Evolutionary conservation across 768 basidiomycete species (phyloP).

Genomic region (Paxillus rubicundulus): DNA sequence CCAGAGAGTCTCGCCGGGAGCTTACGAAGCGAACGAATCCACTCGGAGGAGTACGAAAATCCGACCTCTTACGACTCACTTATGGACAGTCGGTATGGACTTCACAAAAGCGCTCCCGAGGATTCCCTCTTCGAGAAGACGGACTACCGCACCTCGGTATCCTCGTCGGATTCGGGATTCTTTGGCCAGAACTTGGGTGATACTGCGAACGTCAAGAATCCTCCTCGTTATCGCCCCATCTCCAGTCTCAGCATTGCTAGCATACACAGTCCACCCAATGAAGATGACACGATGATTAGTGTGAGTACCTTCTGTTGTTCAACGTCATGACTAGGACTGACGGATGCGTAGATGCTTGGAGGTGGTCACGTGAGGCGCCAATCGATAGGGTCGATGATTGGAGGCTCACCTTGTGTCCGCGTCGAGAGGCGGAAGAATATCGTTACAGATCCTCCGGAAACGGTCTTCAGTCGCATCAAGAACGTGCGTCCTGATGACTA

Average conservation of each 20-base stretch:
- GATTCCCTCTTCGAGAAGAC: slow-evolving; percentile 69
- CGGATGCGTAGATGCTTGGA: slow-evolving; percentile 63
- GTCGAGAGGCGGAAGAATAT: slow-evolving; percentile 62
- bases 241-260: slow-evolving; percentile 57
- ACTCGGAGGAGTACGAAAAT: slow-evolving; percentile 22
- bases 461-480: slow-evolving; percentile 39
- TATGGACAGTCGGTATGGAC: slow-evolving; percentile 48
- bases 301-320: slow-evolving; percentile 38
- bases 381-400: slow-evolving; percentile 63
- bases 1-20: slow-evolving; percentile 38
- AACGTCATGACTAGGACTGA: slow-evolving; percentile 8
- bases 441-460: slow-evolving; percentile 21
- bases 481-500: slow-evolving; percentile 7
- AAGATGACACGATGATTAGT: slow-evolving; percentile 82
- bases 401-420: slow-evolving; percentile 67
- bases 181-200: slow-evolving; percentile 41
- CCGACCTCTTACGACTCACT: slow-evolving; percentile 63
- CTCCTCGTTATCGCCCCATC: slow-evolving; percentile 59
- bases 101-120: slow-evolving; percentile 31
- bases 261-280: slow-evolving; percentile 50
- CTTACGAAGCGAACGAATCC: slow-evolving; percentile 9
- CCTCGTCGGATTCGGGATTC: slow-evolving; percentile 61
- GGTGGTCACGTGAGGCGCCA: slow-evolving; percentile 71
- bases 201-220: slow-evolving; percentile 36
- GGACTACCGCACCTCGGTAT: slow-evolving; percentile 44